Evolutionary conservation across 805 yeast genomes (phyloP), one percentile per base, ranked within the genome.

Genomic region (Candida hungchunana): DNA sequence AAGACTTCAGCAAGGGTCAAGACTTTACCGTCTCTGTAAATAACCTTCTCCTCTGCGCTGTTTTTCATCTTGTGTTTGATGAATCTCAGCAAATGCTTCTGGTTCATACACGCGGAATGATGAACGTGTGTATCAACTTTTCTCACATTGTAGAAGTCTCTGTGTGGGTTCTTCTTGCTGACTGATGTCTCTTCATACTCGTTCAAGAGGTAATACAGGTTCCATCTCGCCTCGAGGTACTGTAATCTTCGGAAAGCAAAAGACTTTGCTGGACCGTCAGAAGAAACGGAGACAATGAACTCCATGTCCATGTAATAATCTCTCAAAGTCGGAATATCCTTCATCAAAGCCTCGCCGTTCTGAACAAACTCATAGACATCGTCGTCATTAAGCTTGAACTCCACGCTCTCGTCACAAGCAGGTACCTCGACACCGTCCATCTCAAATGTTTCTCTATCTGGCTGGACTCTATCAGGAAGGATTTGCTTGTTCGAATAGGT

Each of bases 91-190:
- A 93, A 66, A 64, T 93, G 99, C 62, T 93, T 93, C 64, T 93
- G 98, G 55, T 94, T 94, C 97, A 94, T 94, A 61, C 97, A 89
- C 9, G 99, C 99, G 8, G 96, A 85, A 59, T 94, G 98, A 59
- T 93, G 99, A 51, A 93, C 96, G 69, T 93, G 99, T 14, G 97
- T 93, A 57, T 90, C 98, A 25, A 93, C 97, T 59, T 90, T 90
- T 64, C 97, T 77, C 29, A 88, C 96, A 54, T 90, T 90, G 64
- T 90, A 90, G 56, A 90, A 93, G 61, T 90, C 99, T 60, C 99
- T 79, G 59, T 93, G 99, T 5, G 97, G 97, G 47, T 89, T 89
- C 42, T 79, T 76, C 62, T 93, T 93, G 8, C 95, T 81, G 45
- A 85, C 93, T 13, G 89, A 79, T 14, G 82, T 82, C 59, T 93